These are phyloP conservation scores for Aspergillus calidoustus DNA, from an alignment of 2,329 filamentous ascomycete species.

Conservation along the genomic window DNA sequence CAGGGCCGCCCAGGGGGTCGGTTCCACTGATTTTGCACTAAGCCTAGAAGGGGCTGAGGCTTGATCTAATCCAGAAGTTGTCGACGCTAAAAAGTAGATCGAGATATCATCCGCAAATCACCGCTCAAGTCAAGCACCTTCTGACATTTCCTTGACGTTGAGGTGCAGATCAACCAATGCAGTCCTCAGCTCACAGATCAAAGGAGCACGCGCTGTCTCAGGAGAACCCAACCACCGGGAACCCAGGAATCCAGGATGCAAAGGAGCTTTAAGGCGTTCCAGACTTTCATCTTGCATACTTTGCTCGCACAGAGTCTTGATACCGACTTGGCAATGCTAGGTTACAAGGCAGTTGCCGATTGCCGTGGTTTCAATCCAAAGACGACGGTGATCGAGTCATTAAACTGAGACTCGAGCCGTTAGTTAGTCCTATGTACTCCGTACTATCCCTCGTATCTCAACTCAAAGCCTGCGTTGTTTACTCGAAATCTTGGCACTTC, in stretches of 20 bases:
- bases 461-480: not conserved
- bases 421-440: not conserved
- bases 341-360: not conserved
- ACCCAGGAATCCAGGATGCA: slow-evolving; percentile 1
- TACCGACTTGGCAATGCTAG: not conserved
- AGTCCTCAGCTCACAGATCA: slow-evolving; percentile 3
- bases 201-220: slow-evolving; percentile 22
- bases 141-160: slow-evolving; percentile 14
- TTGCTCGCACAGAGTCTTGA: not conserved
- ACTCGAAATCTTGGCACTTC: not conserved
- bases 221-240: not conserved
- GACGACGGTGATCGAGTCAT: not conserved
- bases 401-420: not conserved
- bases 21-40: slow-evolving; percentile 8
- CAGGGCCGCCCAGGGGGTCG: slow-evolving; percentile 2
- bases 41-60: slow-evolving; percentile 11
- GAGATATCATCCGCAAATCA: slow-evolving; percentile 21
- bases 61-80: slow-evolving; percentile 15
- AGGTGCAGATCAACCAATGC: slow-evolving; percentile 9
- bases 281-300: slow-evolving; percentile 3
- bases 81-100: slow-evolving; percentile 21
- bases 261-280: slow-evolving; percentile 5
- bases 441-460: not conserved
- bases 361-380: not conserved
- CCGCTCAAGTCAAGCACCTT: slow-evolving; percentile 2